Conservation (phyloP, 225 moss, liverwort and hornwort species). For the Neckera pumila region DNA sequence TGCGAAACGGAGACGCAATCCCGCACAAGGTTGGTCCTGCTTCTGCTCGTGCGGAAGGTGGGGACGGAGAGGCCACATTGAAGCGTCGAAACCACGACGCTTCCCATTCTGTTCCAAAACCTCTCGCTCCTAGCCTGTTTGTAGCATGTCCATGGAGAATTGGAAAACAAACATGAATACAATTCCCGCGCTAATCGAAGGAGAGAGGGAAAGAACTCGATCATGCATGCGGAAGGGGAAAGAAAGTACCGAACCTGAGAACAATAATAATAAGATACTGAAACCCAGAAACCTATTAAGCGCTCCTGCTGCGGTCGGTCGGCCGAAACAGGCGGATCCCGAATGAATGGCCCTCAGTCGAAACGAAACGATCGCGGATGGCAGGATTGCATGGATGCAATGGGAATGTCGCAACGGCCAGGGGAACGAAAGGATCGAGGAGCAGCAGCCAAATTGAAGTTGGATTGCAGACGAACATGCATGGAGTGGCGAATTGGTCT, state of each 20-base stretch:
- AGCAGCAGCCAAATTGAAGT: neutral
- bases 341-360: neutral
- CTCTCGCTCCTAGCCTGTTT: neutral
- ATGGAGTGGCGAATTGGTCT: neutral
- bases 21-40: neutral
- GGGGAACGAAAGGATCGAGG: neutral
- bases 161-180: neutral
- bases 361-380: neutral
- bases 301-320: neutral
- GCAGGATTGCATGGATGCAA: neutral
- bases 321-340: neutral
- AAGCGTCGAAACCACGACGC: neutral
- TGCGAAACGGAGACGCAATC: neutral
- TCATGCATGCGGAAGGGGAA: neutral
- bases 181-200: neutral
- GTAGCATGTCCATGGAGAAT: neutral
- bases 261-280: neutral
- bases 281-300: neutral
- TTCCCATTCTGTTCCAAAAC: constrained; percentile 7
- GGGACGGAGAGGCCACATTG: neutral
- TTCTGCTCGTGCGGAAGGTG: neutral
- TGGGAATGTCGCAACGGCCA: neutral
- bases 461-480: neutral
- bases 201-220: neutral
- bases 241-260: neutral